A percentile compares a stretch with the other conserved stretches of the same genome.
Conservation (phyloP, 257 asterid genomes). For the Anisodus acutangulus region DNA sequence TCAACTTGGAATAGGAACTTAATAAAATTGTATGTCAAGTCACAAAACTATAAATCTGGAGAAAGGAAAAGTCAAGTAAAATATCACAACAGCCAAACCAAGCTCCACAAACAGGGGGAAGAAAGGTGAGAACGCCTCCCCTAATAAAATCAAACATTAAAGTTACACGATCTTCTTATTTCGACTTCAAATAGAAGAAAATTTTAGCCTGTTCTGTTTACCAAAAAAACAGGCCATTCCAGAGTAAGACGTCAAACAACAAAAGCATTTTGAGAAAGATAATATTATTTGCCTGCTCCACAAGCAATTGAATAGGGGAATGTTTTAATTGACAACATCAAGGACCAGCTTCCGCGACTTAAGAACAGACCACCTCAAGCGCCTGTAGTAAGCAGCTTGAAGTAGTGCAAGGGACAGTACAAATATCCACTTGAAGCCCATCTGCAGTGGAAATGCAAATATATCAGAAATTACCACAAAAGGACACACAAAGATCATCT, state of each 20-base stretch:
- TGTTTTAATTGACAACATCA: constrained; percentile 60
- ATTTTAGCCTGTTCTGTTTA: constrained; percentile 15
- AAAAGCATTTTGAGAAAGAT: constrained; percentile 3
- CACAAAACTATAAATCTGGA: background rate
- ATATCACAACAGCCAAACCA: constrained; percentile 1
- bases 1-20: background rate
- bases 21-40: background rate
- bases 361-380: constrained; percentile 68
- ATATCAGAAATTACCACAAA: background rate
- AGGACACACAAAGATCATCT: background rate
- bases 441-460: constrained; percentile 44
- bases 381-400: constrained; percentile 67
- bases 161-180: constrained; percentile 20
- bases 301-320: background rate
- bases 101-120: constrained; percentile 14
- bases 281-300: constrained; percentile 30
- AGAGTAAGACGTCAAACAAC: background rate
- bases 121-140: constrained; percentile 27
- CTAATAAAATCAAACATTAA: background rate
- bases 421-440: constrained; percentile 78
- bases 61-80: background rate
- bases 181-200: background rate
- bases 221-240: constrained; percentile 17
- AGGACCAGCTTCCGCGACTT: constrained; percentile 78
- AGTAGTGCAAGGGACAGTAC: constrained; percentile 71